phyloP scores from a whole-genome alignment of 2,329 filamentous ascomycete species.

The Thermothelomyces thermophilus region DNA sequence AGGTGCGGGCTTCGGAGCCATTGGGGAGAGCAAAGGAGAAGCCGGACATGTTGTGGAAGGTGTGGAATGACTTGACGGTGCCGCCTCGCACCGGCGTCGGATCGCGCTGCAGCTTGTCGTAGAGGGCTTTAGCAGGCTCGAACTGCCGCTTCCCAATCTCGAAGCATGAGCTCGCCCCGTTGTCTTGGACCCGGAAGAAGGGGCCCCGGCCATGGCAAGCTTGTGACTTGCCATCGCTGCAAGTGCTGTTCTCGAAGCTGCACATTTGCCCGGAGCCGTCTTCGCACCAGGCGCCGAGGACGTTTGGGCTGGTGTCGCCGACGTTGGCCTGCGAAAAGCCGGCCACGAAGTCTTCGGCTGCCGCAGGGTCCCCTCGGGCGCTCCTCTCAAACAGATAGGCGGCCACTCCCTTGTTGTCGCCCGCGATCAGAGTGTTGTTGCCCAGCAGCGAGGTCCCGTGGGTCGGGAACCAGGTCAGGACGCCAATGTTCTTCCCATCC shows the following conservation, averaged over 20 bases:
- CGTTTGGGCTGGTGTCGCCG: conserved; percentile 84
- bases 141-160: conserved; percentile 72
- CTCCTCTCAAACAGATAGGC: conserved; percentile 76
- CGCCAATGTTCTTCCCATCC: conserved; percentile 69
- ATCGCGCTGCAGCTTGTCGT: conserved; percentile 45
- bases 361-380: conserved; percentile 46
- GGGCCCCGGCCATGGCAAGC: conserved; percentile 70
- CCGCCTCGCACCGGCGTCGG: conserved; percentile 52
- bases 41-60: conserved; percentile 73
- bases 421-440: conserved; percentile 85
- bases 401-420: conserved; percentile 96
- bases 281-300: conserved; percentile 82
- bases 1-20: conserved; percentile 64
- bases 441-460: conserved; percentile 87
- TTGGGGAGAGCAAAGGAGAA: conserved; percentile 70
- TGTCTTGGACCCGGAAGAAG: conserved; percentile 58
- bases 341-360: conserved; percentile 68
- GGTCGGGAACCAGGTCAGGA: conserved; percentile 86
- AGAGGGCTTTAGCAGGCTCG: conserved; percentile 35
- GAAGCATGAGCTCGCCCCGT: conserved; percentile 66
- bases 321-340: conserved; percentile 91
- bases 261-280: conserved; percentile 69
- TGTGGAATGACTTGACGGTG: conserved; percentile 74
- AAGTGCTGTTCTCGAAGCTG: conserved; percentile 77
- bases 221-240: conserved; percentile 61